Base-by-base conservation (phyloP, 331 rosid genomes). In the Quercus lobata region DNA sequence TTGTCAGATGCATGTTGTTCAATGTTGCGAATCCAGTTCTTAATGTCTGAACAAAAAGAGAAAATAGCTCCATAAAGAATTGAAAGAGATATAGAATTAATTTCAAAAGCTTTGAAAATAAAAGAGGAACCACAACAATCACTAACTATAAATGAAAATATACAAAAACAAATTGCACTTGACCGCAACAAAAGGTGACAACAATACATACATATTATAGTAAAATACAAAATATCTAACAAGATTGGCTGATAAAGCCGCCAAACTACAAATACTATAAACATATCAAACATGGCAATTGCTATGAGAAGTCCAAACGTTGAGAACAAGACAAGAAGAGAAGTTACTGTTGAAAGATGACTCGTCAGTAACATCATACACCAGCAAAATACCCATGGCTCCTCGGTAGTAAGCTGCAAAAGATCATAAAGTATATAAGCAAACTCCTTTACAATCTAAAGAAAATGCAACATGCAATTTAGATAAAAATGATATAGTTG, bases 301-400 rank as follows among this genome's bases (percentile, higher is more conserved):
- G 78, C 60, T 72, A 24, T 57, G 55, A 24, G 73, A 81, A 76
- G 41, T 73, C 74, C 73, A 54, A 81, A 77, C 34, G 5, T 49
- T 12, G 22, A 84, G 75, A 69, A 72, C 57, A 79, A 80, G 77
- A 81, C 78, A 78, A 84, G 55, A 72, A 62, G 75, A 57, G 83
- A 75, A 37, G 27, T 85, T 88, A 92, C 97, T 90, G 78, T 89
- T 92, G 84, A 92, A 92, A 63, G 97, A 92, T 57, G 95, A 91
- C 87, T 92, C 97, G 74, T 92, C 94, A 22, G 97, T 90, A 82
- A 92, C 97, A 84, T 92, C 97, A 74, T 92, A 92, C 61, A 92
- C 97, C 86, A 92, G 88, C 87, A 92, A 89, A 84, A 90, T 92
- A 72, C 97, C 95, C 97, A 92, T 92, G 78, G 97, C 97, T 87